These are phyloP conservation scores for Syzygium malaccense DNA, from an alignment of 441 rosid species.

Conservation along the genomic window DNA sequence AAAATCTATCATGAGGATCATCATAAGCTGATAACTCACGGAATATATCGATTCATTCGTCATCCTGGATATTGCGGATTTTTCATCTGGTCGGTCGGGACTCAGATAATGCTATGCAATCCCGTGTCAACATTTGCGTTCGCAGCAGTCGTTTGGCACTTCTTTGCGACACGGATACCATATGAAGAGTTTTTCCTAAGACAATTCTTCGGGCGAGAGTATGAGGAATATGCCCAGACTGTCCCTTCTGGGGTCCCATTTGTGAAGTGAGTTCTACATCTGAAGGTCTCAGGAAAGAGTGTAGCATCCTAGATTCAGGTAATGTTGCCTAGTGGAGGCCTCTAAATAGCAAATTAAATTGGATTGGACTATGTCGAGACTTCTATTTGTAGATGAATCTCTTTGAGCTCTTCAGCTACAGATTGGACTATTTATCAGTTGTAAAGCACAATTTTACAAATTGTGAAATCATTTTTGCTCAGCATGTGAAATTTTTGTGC, in stretches of 20 bases:
- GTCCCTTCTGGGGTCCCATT: conserved; percentile 76
- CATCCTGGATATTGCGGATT: conserved; percentile 83
- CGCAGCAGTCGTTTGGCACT: conserved; percentile 52
- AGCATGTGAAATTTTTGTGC: not conserved
- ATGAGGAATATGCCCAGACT: conserved; percentile 39
- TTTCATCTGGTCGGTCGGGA: conserved; percentile 71
- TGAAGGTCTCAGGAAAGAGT: not conserved
- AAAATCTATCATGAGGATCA: conserved; percentile 53
- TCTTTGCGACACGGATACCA: conserved; percentile 55
- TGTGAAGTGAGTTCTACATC: conserved; percentile 30
- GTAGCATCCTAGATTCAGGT: not conserved
- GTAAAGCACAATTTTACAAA: not conserved
- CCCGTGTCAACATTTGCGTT: conserved; percentile 53
- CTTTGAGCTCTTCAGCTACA: not conserved
- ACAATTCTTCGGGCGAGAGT: conserved; percentile 52
- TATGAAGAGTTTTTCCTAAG: conserved; percentile 63
- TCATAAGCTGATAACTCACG: conserved; percentile 55
- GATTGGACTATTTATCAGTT: not conserved
- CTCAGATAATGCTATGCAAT: conserved; percentile 82
- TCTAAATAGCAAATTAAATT: not conserved
- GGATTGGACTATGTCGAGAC: not conserved
- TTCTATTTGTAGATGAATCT: not conserved
- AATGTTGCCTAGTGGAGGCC: not conserved
- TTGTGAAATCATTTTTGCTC: not conserved
- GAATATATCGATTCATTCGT: conserved; percentile 50